These are phyloP conservation scores for Zasmidium cellare DNA, from an alignment of 2,329 filamentous ascomycete species.

Conservation along the genomic window DNA sequence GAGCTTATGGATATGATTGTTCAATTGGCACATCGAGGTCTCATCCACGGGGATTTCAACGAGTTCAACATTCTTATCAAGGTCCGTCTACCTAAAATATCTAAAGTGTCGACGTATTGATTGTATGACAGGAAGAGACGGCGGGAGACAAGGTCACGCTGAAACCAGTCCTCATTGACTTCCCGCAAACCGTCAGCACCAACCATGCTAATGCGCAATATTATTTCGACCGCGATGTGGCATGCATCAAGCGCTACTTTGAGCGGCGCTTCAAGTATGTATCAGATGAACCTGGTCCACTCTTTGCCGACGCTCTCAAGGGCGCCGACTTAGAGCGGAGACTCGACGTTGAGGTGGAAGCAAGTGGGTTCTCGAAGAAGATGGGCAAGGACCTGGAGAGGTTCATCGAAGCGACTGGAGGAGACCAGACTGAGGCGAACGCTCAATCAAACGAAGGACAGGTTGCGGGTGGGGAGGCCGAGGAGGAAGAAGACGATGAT, in stretches of 20 bases:
- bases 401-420: slow-evolving; percentile 74
- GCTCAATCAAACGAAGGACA: slow-evolving; percentile 37
- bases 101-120: no score
- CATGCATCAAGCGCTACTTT: slow-evolving; percentile 95
- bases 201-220: slow-evolving; percentile 91
- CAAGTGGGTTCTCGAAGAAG: slow-evolving; percentile 93
- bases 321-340: slow-evolving; percentile 66
- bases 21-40: slow-evolving; percentile 75
- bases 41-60: slow-evolving; percentile 98
- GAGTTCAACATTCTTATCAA: slow-evolving; percentile 98
- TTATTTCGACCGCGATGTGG: slow-evolving; percentile 96
- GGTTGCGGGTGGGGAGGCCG: slow-evolving; percentile 40
- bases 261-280: slow-evolving; percentile 84
- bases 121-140: slow-evolving; percentile 49
- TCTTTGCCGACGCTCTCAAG: slow-evolving; percentile 81
- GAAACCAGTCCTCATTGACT: slow-evolving; percentile 88
- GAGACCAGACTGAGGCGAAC: slow-evolving; percentile 44
- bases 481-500: slow-evolving; percentile 42
- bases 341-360: slow-evolving; percentile 84
- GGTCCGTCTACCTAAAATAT: neutral
- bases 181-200: slow-evolving; percentile 96
- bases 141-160: slow-evolving; percentile 50
- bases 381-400: slow-evolving; percentile 92
- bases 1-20: slow-evolving; percentile 87
- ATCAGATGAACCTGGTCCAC: slow-evolving; percentile 77